Conservation (phyloP, 352 stramenopile species). For the Phytophthora megakarya region DNA sequence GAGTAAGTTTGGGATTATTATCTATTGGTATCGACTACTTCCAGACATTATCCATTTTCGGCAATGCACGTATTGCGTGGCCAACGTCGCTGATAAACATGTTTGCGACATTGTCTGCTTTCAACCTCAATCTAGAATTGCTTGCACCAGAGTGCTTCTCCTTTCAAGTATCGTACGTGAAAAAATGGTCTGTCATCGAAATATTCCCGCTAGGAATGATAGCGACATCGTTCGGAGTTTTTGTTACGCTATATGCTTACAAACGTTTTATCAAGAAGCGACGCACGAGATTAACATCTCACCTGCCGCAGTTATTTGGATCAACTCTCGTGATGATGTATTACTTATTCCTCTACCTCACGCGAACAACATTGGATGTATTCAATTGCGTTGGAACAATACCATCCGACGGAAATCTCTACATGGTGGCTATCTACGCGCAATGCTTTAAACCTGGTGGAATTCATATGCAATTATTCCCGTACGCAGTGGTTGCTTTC, state of each 20-base stretch:
- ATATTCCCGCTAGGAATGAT: conserved; percentile 57
- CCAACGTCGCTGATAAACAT: conserved; percentile 60
- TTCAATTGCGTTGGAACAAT: conserved; percentile 81
- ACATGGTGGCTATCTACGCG: conserved; percentile 76
- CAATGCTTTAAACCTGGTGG: conserved; percentile 61
- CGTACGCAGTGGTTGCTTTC: conserved; percentile 64
- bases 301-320: conserved; percentile 71
- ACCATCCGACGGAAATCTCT: conserved; percentile 63
- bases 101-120: conserved; percentile 71
- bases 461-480: conserved; percentile 71
- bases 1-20: conserved; percentile 72
- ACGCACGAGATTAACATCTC: conserved; percentile 58
- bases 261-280: conserved; percentile 60
- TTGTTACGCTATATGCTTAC: conserved; percentile 58
- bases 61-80: conserved; percentile 71
- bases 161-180: conserved; percentile 71
- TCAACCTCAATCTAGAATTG: conserved; percentile 88
- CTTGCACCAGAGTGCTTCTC: conserved; percentile 82
- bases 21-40: conserved; percentile 89
- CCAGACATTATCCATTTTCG: conserved; percentile 86
- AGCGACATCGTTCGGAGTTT: conserved; percentile 47
- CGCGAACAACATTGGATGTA: conserved; percentile 69
- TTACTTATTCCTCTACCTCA: conserved; percentile 82
- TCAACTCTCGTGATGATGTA: conserved; percentile 85
- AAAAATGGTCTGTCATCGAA: conserved; percentile 75